Conservation (phyloP, 495 filamentous ascomycete genomes). For the Talaromyces stipitatus region DNA sequence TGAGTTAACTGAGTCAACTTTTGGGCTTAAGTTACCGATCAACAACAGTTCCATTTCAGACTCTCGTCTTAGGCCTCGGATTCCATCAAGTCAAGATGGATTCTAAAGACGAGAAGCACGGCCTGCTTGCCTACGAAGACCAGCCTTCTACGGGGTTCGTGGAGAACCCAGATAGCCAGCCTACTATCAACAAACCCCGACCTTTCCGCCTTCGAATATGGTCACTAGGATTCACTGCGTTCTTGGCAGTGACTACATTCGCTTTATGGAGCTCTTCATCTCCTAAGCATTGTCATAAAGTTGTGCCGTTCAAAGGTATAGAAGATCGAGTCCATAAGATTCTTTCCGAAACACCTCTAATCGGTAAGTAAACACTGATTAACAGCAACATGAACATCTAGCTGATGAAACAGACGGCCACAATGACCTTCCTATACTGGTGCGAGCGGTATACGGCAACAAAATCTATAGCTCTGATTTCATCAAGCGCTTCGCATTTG, state of each 20-base stretch:
- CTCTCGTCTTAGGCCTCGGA: background rate
- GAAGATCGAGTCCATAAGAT: slow-evolving; percentile 64
- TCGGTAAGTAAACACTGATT: slow-evolving; percentile 51
- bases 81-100: background rate
- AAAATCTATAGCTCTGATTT: slow-evolving; percentile 72
- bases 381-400: slow-evolving; percentile 4
- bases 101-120: background rate
- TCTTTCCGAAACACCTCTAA: slow-evolving; percentile 65
- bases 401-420: slow-evolving; percentile 64
- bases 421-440: slow-evolving; percentile 73
- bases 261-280: background rate
- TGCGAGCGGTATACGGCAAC: slow-evolving; percentile 63
- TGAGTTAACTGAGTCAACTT: background rate
- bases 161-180: background rate
- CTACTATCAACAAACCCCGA: background rate
- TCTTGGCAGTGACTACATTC: background rate
- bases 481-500: slow-evolving; percentile 57
- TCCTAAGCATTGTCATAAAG: background rate
- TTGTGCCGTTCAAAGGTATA: slow-evolving; percentile 18
- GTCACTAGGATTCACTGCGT: background rate
- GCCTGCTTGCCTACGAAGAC: background rate
- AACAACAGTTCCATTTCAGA: background rate
- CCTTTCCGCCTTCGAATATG: background rate
- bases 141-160: background rate
- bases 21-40: background rate